These are phyloP conservation scores for Boletellus sp. DNA, from an alignment of 768 basidiomycete species.

Conservation along the genomic window DNA sequence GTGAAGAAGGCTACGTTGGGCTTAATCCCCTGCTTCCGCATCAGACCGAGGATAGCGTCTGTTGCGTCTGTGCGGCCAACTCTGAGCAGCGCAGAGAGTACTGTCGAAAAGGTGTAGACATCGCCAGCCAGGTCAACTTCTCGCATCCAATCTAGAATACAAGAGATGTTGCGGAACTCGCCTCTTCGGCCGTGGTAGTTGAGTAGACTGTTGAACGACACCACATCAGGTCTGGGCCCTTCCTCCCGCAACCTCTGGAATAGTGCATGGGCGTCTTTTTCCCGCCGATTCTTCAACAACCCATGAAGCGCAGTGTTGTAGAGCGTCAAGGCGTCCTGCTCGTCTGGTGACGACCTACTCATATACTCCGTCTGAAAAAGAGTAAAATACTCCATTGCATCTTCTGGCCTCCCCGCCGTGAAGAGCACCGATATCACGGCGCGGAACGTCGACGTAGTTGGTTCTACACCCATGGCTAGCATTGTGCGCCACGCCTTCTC, in stretches of 20 bases:
- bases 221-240: constrained; percentile 65
- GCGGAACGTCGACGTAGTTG: constrained; percentile 63
- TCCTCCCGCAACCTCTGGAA: constrained; percentile 41
- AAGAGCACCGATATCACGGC: constrained; percentile 65
- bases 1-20: constrained; percentile 77
- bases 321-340: constrained; percentile 38
- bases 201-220: constrained; percentile 81
- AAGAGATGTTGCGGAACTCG: constrained; percentile 60
- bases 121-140: constrained; percentile 60
- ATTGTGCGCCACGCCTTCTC: constrained; percentile 63
- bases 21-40: constrained; percentile 69
- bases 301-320: constrained; percentile 78
- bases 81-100: constrained; percentile 74
- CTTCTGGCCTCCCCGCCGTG: constrained; percentile 44
- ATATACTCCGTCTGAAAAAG: constrained; percentile 40
- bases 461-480: constrained; percentile 49
- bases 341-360: constrained; percentile 20
- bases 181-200: constrained; percentile 58
- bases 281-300: constrained; percentile 46
- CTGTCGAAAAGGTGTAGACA: constrained; percentile 81
- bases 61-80: constrained; percentile 66
- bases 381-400: constrained; percentile 49
- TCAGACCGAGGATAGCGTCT: constrained; percentile 59
- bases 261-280: constrained; percentile 39
- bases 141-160: constrained; percentile 55